phyloP scores from a whole-genome alignment of 495 filamentous ascomycete genomes.

The Apodospora peruviana region DNA sequence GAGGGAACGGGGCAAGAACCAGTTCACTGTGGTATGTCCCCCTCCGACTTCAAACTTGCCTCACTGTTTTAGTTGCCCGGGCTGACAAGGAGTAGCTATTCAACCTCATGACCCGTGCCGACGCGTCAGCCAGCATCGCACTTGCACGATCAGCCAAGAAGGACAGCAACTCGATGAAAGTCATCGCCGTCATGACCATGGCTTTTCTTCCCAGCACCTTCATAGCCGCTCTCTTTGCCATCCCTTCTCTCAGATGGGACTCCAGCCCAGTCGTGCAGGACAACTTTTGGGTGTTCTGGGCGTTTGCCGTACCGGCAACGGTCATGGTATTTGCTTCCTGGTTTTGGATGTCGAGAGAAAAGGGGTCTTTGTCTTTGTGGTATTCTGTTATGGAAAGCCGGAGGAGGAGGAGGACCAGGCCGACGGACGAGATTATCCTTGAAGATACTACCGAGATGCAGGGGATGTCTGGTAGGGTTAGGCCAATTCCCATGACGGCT shows the following conservation, averaged over 20 bases:
- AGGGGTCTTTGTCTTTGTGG: no score
- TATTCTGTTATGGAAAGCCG: no score
- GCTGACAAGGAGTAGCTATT: not conserved
- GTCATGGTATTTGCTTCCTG: not conserved
- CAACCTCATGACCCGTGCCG: not conserved
- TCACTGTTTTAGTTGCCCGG: not conserved
- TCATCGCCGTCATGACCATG: constrained; percentile 10
- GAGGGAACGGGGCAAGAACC: not conserved
- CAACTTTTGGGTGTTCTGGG: constrained; percentile 34
- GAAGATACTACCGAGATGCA: no score
- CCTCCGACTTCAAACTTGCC: no score
- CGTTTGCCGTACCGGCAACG: constrained; percentile 11
- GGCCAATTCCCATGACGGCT: no score
- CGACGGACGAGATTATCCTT: no score
- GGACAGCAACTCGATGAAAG: constrained; percentile 6
- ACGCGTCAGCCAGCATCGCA: not conserved
- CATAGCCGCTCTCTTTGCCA: constrained; percentile 30
- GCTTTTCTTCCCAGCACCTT: constrained; percentile 7
- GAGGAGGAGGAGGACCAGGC: no score
- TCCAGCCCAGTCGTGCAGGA: constrained; percentile 13
- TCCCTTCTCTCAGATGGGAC: constrained; percentile 31
- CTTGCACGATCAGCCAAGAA: not conserved
- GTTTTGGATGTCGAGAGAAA: no score
- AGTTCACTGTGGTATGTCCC: not conserved
- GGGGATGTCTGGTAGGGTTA: no score